Base-by-base conservation (phyloP, 768 basidiomycete genomes). In the Termitomyces sp. region DNA sequence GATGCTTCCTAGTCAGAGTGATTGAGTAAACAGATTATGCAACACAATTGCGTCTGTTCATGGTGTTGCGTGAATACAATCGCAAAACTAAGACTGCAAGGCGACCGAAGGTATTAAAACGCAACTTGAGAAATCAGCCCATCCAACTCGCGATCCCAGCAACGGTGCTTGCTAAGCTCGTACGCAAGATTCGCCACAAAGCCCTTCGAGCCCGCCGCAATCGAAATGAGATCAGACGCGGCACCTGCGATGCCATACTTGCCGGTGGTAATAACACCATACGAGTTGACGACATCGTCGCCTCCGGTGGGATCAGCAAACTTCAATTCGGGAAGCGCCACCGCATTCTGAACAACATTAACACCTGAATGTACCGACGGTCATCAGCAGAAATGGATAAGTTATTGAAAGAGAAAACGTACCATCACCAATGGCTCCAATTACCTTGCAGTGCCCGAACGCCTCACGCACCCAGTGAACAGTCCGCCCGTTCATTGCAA, bases 401-500 rank as follows among this genome's bases (percentile, higher is more conserved):
- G 5, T 29, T 18, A 48, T 6, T 18, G 20, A 16, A 41, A 22
- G 20, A 14, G 22, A 57, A 26, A 26, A 61, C 69, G 31, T 43
- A 82, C 86, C 86, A 67, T 83, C 79, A 10, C 92, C 93, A 46
- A 87, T 75, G 1, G 85, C 91, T 2, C 84, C 89, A 57, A 96
- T 90, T 18, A 87, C 69, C 74, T 94, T 94, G 72, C 84, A 87
- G 70, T 94, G 93, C 22, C 88, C 88, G 71, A 90, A 94, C 2
- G 90, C 86, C 71, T 94, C 92, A 46, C 89, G 81, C 3, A 89
- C 80, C 78, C 87, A 92, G 67, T 95, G 90, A n/a, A 92, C 72
- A 8, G 79, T 79, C 20, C 92, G 81, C 5, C 92, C 94, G 49
- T 79, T 82, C 62, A 76, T 76, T 8, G 74, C 66, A 36, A 93